These are phyloP conservation scores for Septoria linicola DNA, from an alignment of 2,329 filamentous ascomycete species.

Conservation along the genomic window DNA sequence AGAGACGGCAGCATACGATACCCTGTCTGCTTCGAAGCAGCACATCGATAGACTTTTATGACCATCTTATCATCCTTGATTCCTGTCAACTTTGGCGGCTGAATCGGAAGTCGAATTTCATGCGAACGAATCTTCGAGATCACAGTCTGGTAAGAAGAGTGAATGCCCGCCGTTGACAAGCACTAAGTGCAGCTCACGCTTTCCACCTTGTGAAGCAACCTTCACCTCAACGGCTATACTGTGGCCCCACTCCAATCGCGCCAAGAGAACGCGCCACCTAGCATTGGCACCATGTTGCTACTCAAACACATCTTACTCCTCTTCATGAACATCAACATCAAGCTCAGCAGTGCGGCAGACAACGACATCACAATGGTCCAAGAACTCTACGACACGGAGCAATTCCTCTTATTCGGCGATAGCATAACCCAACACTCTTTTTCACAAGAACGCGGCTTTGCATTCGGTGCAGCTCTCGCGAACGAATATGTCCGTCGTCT, in stretches of 20 bases:
- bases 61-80: background rate
- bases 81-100: no score
- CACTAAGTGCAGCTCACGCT: no score
- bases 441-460: constrained; percentile 63
- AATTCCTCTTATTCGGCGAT: constrained; percentile 78
- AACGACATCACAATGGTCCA: constrained; percentile 4
- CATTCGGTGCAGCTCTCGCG: constrained; percentile 70
- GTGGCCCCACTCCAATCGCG: background rate
- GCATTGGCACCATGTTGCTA: background rate
- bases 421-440: constrained; percentile 75
- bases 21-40: background rate
- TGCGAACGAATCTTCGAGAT: no score
- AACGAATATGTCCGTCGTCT: constrained; percentile 69
- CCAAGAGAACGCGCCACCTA: background rate
- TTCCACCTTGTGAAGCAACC: background rate
- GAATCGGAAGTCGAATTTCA: no score
- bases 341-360: background rate
- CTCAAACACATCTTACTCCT: background rate
- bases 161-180: no score
- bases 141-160: no score
- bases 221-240: background rate
- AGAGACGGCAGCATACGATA: background rate
- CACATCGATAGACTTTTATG: background rate
- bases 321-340: constrained; percentile 10
- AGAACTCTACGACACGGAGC: constrained; percentile 21